Percentiles rank a stretch among this genome's conserved stretches.
Conservation (phyloP, 2,329 filamentous ascomycete species). For the Hypoxylon rubiginosum region DNA sequence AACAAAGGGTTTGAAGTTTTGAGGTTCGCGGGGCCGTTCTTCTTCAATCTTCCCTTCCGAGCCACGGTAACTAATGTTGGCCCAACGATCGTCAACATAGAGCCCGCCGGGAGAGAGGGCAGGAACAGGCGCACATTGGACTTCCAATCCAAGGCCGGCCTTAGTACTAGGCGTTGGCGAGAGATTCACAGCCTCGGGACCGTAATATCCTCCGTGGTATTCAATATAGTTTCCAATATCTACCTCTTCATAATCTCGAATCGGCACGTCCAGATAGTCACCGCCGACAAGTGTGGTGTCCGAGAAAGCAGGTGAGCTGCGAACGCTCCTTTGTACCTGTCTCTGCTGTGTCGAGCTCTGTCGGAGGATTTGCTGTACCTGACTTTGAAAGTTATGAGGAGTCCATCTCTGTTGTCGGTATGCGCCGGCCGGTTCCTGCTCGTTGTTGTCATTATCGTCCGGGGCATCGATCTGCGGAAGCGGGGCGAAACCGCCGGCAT, state of each 20-base stretch:
- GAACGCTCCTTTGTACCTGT: constrained; percentile 13
- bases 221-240: constrained; percentile 42
- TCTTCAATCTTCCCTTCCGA: constrained; percentile 43
- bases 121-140: constrained; percentile 30
- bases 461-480: constrained; percentile 43
- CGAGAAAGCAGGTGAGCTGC: constrained; percentile 44
- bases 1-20: constrained; percentile 42
- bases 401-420: constrained; percentile 26
- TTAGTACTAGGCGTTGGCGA: constrained; percentile 36
- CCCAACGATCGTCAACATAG: constrained; percentile 33
- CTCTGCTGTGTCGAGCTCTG: constrained; percentile 28
- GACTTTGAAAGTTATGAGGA: constrained; percentile 37
- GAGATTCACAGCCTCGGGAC: constrained; percentile 36
- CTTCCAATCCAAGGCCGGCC: constrained; percentile 43
- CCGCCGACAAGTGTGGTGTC: constrained; percentile 42
- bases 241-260: constrained; percentile 42
- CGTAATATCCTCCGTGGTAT: constrained; percentile 35
- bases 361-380: constrained; percentile 42
- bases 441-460: constrained; percentile 16
- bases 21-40: constrained; percentile 7
- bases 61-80: constrained; percentile 43
- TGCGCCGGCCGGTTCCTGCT: constrained; percentile 13
- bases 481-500: constrained; percentile 35
- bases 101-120: constrained; percentile 37
- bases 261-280: constrained; percentile 44